Conservation (phyloP, 306 rosid species). For the Gastrolobium villosum region DNA sequence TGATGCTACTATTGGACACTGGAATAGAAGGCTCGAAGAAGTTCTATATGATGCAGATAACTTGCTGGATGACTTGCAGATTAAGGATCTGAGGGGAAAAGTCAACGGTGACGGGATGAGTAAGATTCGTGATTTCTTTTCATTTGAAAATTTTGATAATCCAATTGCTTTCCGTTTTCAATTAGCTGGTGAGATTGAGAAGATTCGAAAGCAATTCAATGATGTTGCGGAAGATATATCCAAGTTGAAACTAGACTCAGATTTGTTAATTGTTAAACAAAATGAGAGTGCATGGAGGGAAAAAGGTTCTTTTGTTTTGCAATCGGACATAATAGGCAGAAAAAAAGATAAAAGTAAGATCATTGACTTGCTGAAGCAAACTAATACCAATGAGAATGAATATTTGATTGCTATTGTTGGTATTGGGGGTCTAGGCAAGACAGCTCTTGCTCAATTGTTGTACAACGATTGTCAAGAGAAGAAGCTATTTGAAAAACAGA, state of each 20-base stretch:
- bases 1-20: neutral
- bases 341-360: conserved; percentile 2
- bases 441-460: conserved; percentile 16
- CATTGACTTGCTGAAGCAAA: neutral
- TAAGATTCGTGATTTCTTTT: conserved; percentile 24
- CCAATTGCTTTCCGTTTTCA: neutral
- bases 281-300: conserved; percentile 18
- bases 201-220: neutral
- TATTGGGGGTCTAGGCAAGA: conserved; percentile 41
- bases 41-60: conserved; percentile 10
- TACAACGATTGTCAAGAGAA: neutral
- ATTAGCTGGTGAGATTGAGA: neutral
- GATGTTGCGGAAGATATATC: conserved; percentile 4
- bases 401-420: conserved; percentile 18
- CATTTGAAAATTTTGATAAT: neutral
- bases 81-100: neutral
- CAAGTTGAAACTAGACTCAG: neutral
- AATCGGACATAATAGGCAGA: conserved; percentile 3
- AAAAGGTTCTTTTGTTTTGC: conserved; percentile 4
- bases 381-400: neutral
- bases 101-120: neutral
- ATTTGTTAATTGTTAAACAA: neutral
- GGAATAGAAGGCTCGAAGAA: neutral
- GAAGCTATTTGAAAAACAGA: neutral
- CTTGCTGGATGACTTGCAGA: conserved; percentile 1